A percentile compares a stretch with the other conserved stretches of the same genome.
Conservation (phyloP, 306 rosid genomes). For the Psophocarpus tetragonolobus region DNA sequence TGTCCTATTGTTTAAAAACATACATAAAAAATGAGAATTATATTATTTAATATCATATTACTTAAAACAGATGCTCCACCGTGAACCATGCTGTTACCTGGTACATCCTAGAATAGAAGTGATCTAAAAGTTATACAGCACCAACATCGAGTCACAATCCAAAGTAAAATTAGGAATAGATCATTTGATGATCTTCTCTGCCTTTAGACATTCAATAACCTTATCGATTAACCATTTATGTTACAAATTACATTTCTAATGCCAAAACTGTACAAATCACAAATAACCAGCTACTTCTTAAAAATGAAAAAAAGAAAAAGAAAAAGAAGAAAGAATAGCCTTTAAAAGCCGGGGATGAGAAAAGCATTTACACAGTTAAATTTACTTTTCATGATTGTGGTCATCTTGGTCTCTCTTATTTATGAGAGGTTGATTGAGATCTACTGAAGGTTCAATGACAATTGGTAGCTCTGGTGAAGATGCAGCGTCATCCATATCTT, state of each 20-base stretch:
- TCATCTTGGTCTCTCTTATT: constrained; percentile 53
- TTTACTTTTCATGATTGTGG: constrained; percentile 49
- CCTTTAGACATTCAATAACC: neutral
- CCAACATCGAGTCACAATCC: neutral
- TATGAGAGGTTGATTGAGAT: constrained; percentile 76
- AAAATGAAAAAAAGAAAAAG: too few species aligned
- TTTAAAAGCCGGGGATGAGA: constrained; percentile 27
- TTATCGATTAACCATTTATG: constrained; percentile 26
- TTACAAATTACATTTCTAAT: constrained; percentile 32
- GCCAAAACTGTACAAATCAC: constrained; percentile 45
- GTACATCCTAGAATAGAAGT: too few species aligned
- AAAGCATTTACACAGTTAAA: constrained; percentile 57
- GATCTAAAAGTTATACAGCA: neutral
- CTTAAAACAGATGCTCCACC: too few species aligned
- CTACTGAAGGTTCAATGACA: constrained; percentile 46
- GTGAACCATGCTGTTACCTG: too few species aligned
- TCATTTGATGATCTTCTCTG: constrained; percentile 23
- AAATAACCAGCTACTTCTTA: constrained; percentile 27
- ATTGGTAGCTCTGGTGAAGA: constrained; percentile 46
- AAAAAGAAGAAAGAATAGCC: constrained; percentile 18
- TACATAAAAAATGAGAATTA: too few species aligned
- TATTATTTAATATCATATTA: too few species aligned
- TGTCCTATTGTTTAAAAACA: too few species aligned
- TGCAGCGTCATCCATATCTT: constrained; percentile 44
- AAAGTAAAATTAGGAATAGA: neutral